Conservation (phyloP, 768 basidiomycete species). For the Mycena kentingensis region DNA sequence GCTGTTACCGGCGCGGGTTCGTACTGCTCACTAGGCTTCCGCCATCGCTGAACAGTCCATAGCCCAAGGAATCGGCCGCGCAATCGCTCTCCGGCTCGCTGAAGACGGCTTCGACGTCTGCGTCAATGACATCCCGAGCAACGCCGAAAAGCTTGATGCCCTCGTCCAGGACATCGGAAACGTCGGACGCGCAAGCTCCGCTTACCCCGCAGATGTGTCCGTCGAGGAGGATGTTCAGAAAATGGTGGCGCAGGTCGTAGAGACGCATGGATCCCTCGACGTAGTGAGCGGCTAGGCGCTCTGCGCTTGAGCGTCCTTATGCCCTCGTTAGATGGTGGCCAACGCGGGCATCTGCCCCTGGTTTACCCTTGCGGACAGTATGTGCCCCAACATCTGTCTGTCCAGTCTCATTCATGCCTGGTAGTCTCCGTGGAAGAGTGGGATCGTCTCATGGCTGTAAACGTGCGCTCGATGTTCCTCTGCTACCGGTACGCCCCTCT, state of each 20-base stretch:
- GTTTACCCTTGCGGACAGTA: slow-evolving; percentile 3
- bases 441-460: slow-evolving; percentile 30
- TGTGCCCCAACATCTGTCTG: slow-evolving; percentile 1
- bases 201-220: slow-evolving; percentile 31
- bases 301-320: neutral
- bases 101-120: slow-evolving; percentile 36
- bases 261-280: slow-evolving; percentile 31
- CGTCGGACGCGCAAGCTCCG: slow-evolving; percentile 23
- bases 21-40: neutral
- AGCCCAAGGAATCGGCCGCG: slow-evolving; percentile 36
- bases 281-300: slow-evolving; percentile 26
- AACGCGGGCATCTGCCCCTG: slow-evolving; percentile 30
- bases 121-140: slow-evolving; percentile 30
- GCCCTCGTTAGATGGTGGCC: slow-evolving; percentile 32
- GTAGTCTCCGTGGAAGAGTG: slow-evolving; percentile 26
- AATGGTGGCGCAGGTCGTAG: slow-evolving; percentile 30
- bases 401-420: neutral
- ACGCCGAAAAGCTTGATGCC: slow-evolving; percentile 19
- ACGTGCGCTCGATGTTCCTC: slow-evolving; percentile 36
- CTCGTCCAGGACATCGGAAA: slow-evolving; percentile 29
- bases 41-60: too few relatives aligned
- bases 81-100: slow-evolving; percentile 33
- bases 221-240: slow-evolving; percentile 29
- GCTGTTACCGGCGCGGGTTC: slow-evolving; percentile 31
- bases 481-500: too few relatives aligned